These are phyloP conservation scores for Orbilia quercus DNA, from an alignment of 2,329 filamentous ascomycete species.

Conservation along the genomic window DNA sequence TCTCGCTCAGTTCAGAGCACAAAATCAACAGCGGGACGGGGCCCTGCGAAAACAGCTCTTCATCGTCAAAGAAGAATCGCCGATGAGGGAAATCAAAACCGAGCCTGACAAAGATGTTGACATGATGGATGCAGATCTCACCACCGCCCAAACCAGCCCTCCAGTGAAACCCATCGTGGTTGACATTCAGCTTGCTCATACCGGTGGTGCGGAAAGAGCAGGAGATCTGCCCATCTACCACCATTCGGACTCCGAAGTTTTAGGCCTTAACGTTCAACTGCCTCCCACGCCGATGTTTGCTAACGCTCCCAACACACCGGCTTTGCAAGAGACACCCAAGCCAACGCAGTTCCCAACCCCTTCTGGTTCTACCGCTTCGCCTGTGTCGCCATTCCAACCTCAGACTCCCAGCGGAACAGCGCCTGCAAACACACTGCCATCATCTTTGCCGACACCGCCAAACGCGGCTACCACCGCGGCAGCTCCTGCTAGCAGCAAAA, in stretches of 20 bases:
- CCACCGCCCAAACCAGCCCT: background rate
- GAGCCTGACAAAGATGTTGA: slow-evolving; percentile 30
- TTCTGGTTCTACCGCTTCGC: slow-evolving; percentile 24
- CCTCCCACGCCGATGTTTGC: slow-evolving; percentile 25
- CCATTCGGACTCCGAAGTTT: background rate
- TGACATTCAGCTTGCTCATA: background rate
- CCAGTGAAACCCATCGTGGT: background rate
- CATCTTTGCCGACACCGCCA: slow-evolving; percentile 28
- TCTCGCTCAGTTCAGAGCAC: slow-evolving; percentile 43
- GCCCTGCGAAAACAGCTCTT: slow-evolving; percentile 37
- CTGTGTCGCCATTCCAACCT: slow-evolving; percentile 29
- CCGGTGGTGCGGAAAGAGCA: background rate
- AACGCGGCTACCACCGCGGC: slow-evolving; percentile 1
- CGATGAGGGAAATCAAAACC: slow-evolving; percentile 9
- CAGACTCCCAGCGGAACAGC: slow-evolving; percentile 11
- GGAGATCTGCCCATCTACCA: background rate
- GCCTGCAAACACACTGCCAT: background rate
- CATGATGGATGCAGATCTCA: slow-evolving; percentile 27
- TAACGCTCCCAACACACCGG: slow-evolving; percentile 12
- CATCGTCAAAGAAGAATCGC: slow-evolving; percentile 50
- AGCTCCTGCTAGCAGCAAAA: slow-evolving; percentile 26
- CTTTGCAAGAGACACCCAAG: slow-evolving; percentile 28
- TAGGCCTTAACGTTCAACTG: slow-evolving; percentile 23
- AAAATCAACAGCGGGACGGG: slow-evolving; percentile 34
- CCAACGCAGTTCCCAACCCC: slow-evolving; percentile 11